Evolutionary conservation across 2,329 filamentous ascomycete species (phyloP).

Genomic region (Alternaria alternata): DNA sequence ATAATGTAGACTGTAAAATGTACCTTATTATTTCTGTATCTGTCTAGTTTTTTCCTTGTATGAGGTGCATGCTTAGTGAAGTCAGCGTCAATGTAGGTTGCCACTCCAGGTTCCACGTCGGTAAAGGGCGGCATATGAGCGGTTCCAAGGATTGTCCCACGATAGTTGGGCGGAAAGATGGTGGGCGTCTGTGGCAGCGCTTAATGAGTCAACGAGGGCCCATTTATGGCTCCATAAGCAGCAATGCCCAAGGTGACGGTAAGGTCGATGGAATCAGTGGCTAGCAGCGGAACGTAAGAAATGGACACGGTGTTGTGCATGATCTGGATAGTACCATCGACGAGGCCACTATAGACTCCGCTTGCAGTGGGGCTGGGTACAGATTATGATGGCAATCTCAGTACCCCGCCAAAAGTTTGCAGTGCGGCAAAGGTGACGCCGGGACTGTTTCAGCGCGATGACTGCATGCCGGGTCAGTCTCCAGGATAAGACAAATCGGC

Average conservation of each 20-base stretch:
- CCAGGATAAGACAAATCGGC: background rate
- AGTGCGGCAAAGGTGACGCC: constrained; percentile 15
- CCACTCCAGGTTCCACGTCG: background rate
- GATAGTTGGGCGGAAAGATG: background rate
- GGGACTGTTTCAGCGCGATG: constrained; percentile 3
- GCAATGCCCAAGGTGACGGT: constrained; percentile 2
- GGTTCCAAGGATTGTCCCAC: background rate
- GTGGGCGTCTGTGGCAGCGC: constrained; percentile 8
- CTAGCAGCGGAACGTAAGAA: constrained; percentile 15
- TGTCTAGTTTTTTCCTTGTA: background rate
- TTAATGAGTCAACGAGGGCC: constrained; percentile 11
- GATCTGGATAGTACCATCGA: constrained; percentile 15
- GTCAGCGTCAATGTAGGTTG: background rate
- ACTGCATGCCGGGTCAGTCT: background rate
- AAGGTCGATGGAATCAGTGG: constrained; percentile 1
- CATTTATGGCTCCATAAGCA: constrained; percentile 3
- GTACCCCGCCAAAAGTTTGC: constrained; percentile 28
- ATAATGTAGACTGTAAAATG: background rate
- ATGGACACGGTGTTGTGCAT: constrained; percentile 29
- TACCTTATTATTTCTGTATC: too few species aligned
- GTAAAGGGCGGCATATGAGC: constrained; percentile 6
- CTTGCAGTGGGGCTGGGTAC: constrained; percentile 21
- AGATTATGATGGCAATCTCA: constrained; percentile 17
- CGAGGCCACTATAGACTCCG: constrained; percentile 14
- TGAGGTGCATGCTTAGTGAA: background rate